phyloP scores from a whole-genome alignment of 1,284 basidiomycete genomes.

The Cronartium ribicola region DNA sequence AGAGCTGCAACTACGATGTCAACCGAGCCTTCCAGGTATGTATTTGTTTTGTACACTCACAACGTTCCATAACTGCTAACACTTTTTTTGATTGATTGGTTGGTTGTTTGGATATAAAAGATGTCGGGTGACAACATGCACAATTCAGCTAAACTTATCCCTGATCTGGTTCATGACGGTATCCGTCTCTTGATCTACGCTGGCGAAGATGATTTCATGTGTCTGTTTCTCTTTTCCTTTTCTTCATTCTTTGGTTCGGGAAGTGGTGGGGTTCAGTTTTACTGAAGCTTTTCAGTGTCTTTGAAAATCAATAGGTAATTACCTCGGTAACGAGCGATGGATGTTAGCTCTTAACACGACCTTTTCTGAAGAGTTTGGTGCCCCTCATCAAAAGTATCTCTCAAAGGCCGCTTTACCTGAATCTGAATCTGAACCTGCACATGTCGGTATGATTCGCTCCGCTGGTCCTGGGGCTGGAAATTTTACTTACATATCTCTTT shows the following conservation, averaged over 20 bases:
- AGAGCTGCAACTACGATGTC: constrained; percentile 59
- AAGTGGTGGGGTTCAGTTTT: constrained; percentile 63
- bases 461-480: constrained; percentile 41
- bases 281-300: too few species aligned
- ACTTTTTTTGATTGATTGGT: background rate
- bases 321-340: constrained; percentile 49
- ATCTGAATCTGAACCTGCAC: background rate
- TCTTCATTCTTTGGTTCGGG: constrained; percentile 51
- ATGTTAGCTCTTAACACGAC: constrained; percentile 54
- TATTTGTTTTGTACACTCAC: constrained; percentile 39
- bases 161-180: constrained; percentile 69
- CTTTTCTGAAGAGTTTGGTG: constrained; percentile 63
- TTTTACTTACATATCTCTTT: constrained; percentile 34
- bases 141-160: constrained; percentile 68
- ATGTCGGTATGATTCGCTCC: constrained; percentile 34
- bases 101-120: background rate
- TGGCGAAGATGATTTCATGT: constrained; percentile 73
- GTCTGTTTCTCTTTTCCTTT: constrained; percentile 15
- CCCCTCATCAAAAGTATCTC: constrained; percentile 41
- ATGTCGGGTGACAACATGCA: constrained; percentile 67
- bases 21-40: constrained; percentile 52
- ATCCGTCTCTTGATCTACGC: constrained; percentile 75
- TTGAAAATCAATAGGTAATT: constrained; percentile 53
- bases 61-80: constrained; percentile 46
- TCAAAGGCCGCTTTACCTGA: background rate